These are phyloP conservation scores for Phytopythium sindhum DNA, from an alignment of 352 stramenopile genomes.

Conservation along the genomic window DNA sequence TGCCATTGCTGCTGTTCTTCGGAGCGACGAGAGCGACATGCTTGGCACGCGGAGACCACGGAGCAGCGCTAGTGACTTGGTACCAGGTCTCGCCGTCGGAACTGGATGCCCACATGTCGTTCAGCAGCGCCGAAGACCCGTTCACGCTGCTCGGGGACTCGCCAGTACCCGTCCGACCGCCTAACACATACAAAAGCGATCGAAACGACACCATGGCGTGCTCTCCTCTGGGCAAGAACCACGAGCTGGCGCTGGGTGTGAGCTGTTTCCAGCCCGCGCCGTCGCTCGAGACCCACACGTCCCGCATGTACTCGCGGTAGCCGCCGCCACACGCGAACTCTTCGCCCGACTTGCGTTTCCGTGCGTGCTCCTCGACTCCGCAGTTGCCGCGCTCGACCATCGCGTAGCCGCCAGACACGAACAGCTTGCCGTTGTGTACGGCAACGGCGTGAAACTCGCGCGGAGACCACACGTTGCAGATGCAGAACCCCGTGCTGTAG, in stretches of 20 bases:
- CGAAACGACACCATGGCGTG: slow-evolving; percentile 67
- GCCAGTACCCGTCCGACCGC: slow-evolving; percentile 38
- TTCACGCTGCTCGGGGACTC: slow-evolving; percentile 16
- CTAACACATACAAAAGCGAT: slow-evolving; percentile 52
- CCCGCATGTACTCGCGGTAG: slow-evolving; percentile 65
- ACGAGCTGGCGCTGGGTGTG: slow-evolving; percentile 19
- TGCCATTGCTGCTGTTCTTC: slow-evolving; percentile 33
- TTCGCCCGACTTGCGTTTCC: slow-evolving; percentile 45
- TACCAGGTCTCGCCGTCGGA: slow-evolving; percentile 45
- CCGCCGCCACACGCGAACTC: slow-evolving; percentile 64
- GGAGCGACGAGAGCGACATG: slow-evolving; percentile 42
- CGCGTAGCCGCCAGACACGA: slow-evolving; percentile 62
- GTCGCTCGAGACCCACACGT: slow-evolving; percentile 67
- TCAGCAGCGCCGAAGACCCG: slow-evolving; percentile 32
- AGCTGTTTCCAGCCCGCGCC: slow-evolving; percentile 56
- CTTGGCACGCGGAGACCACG: slow-evolving; percentile 56
- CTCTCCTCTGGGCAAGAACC: slow-evolving; percentile 54
- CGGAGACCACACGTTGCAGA: slow-evolving; percentile 77
- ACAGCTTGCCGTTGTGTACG: slow-evolving; percentile 39
- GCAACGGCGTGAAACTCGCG: slow-evolving; percentile 66
- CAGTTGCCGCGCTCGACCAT: slow-evolving; percentile 62
- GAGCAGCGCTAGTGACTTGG: slow-evolving; percentile 18
- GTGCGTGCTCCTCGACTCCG: slow-evolving; percentile 48
- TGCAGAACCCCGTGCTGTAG: slow-evolving; percentile 44
- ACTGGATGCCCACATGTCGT: slow-evolving; percentile 65